These are phyloP conservation scores for Fusarium musae DNA, from an alignment of 2,329 filamentous ascomycete genomes.

Conservation along the genomic window DNA sequence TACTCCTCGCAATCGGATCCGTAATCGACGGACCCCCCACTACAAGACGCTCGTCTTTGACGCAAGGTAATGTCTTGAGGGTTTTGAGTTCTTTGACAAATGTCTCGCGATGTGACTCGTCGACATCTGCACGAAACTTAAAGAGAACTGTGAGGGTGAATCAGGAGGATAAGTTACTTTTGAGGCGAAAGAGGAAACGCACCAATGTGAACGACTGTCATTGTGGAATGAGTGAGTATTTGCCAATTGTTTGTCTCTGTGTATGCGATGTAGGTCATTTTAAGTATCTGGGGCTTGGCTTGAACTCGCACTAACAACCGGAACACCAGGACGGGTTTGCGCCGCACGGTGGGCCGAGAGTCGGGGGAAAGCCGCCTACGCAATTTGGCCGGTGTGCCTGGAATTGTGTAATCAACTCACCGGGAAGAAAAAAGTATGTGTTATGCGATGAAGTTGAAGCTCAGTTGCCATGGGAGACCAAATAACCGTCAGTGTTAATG, in stretches of 20 bases:
- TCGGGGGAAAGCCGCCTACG: neutral
- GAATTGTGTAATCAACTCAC: neutral
- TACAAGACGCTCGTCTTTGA: constrained; percentile 59
- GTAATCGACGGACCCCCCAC: constrained; percentile 66
- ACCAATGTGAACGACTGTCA: constrained; percentile 53
- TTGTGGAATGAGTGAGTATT: constrained; percentile 1
- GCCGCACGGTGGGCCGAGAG: neutral
- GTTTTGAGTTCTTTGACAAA: constrained; percentile 61
- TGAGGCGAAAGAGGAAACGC: neutral
- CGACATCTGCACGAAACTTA: constrained; percentile 58
- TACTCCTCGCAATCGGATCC: constrained; percentile 61
- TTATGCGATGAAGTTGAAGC: neutral
- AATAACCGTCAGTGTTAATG: neutral
- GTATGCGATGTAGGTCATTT: neutral
- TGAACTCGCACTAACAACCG: neutral
- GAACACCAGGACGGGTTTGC: neutral
- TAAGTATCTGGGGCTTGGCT: neutral
- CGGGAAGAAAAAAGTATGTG: neutral
- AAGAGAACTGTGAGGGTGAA: constrained; percentile 57
- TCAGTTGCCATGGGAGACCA: neutral
- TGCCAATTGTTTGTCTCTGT: neutral
- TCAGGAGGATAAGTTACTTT: accelerated
- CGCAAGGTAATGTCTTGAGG: constrained; percentile 60
- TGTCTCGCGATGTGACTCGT: constrained; percentile 53
- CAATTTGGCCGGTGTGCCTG: neutral